Percentiles rank a stretch among this genome's conserved stretches.
Evolutionary conservation across 1,284 basidiomycete species (phyloP).

Genomic region (Moniliophthora roreri): DNA sequence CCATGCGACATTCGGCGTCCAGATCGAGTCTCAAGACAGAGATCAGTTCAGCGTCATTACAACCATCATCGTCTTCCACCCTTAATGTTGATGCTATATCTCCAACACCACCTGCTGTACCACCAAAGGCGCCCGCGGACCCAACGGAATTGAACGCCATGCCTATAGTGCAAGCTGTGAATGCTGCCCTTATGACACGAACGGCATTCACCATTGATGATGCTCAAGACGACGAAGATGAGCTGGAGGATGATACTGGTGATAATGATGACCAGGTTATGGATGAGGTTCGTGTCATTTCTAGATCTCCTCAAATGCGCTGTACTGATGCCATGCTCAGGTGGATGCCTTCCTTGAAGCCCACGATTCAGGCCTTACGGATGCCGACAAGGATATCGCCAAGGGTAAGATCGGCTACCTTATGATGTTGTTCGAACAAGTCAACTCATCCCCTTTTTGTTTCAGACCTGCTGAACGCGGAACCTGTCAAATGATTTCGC

Average conservation of each 20-base stretch:
- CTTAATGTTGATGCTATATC: conserved; percentile 34
- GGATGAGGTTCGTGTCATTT: conserved; percentile 66
- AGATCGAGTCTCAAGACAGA: conserved; percentile 45
- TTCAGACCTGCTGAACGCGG: conserved; percentile 63
- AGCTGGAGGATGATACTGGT: conserved; percentile 58
- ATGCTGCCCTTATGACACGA: conserved; percentile 83
- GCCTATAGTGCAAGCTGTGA: conserved; percentile 75
- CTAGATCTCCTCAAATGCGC: not conserved
- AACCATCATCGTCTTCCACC: conserved; percentile 38
- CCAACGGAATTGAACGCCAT: conserved; percentile 42
- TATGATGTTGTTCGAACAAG: not conserved
- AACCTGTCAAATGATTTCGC: conserved; percentile 50
- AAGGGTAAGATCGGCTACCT: conserved; percentile 49
- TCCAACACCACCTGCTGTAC: conserved; percentile 26
- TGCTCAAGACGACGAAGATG: conserved; percentile 80
- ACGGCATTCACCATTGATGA: conserved; percentile 94
- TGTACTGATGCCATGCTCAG: conserved; percentile 29
- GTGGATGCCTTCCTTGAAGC: conserved; percentile 92
- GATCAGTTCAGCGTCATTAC: conserved; percentile 22
- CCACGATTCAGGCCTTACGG: conserved; percentile 83
- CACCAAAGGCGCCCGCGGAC: conserved; percentile 25
- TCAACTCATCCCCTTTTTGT: not conserved
- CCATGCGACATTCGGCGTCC: conserved; percentile 59
- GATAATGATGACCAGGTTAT: conserved; percentile 74
- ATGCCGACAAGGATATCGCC: conserved; percentile 82